These are phyloP conservation scores for Trametes maxima DNA, from an alignment of 768 basidiomycete genomes.

Conservation along the genomic window DNA sequence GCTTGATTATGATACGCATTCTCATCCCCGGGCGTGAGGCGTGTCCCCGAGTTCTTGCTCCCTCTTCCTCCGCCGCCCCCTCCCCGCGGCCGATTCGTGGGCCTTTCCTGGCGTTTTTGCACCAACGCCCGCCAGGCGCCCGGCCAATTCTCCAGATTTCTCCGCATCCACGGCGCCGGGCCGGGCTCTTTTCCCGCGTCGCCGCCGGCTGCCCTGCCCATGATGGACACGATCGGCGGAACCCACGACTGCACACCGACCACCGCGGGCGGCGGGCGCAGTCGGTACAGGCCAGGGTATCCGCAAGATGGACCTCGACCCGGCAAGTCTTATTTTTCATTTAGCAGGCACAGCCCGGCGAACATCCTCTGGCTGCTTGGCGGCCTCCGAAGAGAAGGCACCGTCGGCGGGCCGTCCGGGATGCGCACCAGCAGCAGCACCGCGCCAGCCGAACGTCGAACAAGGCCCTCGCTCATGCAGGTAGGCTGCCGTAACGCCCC, in stretches of 20 bases:
- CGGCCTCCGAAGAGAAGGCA: background rate
- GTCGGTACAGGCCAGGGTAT: too few species aligned
- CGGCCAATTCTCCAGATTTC: background rate
- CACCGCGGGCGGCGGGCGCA: background rate
- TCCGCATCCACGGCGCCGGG: background rate
- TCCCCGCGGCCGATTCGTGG: background rate
- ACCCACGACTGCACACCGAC: background rate
- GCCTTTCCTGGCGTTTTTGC: background rate
- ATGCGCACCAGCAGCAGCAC: background rate
- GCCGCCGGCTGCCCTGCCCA: background rate
- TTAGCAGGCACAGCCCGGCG: background rate
- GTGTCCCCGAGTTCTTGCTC: background rate
- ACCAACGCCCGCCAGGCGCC: background rate
- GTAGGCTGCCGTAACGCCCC: background rate
- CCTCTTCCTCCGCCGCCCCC: background rate
- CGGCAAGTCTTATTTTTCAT: background rate
- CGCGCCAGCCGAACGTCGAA: background rate
- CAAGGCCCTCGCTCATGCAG: background rate
- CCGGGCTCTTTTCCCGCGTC: background rate
- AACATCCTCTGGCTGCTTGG: too few species aligned
- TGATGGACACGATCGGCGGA: constrained; percentile 18
- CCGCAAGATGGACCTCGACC: background rate
- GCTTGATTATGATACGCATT: background rate
- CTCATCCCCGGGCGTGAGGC: background rate
- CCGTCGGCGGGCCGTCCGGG: background rate